These are phyloP conservation scores for Mortierella claussenii DNA, from an alignment of 192 early-diverging fungal species.

Conservation along the genomic window DNA sequence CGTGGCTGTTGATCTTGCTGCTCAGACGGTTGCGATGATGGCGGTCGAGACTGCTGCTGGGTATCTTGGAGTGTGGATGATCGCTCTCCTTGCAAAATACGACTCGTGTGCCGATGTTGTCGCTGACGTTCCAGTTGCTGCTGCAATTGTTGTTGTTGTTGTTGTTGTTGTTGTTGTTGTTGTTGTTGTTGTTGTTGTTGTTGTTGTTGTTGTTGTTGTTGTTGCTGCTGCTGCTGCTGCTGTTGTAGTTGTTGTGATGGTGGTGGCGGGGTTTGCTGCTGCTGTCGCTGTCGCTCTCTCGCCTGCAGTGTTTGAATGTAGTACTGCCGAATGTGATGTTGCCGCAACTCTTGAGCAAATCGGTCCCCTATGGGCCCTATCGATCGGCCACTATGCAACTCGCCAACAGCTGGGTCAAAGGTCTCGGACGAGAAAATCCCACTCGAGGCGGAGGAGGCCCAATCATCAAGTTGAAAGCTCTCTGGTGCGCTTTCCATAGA, in stretches of 20 bases:
- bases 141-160: neutral
- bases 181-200: neutral
- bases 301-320: conserved; percentile 31
- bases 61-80: conserved; percentile 3
- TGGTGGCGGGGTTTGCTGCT: too few species aligned
- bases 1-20: conserved; percentile 4
- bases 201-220: conserved; percentile 19
- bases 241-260: conserved; percentile 5
- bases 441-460: neutral
- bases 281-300: neutral
- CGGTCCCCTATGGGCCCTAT: conserved; percentile 1
- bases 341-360: conserved; percentile 14
- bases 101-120: neutral
- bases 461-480: conserved; percentile 7
- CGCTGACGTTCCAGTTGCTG: conserved; percentile 13
- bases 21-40: too few species aligned
- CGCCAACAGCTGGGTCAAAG: conserved; percentile 1
- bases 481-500: conserved; percentile 22
- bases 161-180: conserved; percentile 10
- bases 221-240: conserved; percentile 2
- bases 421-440: neutral
- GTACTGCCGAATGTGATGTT: conserved; percentile 31
- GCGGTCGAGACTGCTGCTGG: conserved; percentile 20
- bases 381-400: neutral
- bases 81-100: conserved; percentile 13